Evolutionary conservation across 768 basidiomycete genomes (phyloP).

Genomic region (Vararia minispora): DNA sequence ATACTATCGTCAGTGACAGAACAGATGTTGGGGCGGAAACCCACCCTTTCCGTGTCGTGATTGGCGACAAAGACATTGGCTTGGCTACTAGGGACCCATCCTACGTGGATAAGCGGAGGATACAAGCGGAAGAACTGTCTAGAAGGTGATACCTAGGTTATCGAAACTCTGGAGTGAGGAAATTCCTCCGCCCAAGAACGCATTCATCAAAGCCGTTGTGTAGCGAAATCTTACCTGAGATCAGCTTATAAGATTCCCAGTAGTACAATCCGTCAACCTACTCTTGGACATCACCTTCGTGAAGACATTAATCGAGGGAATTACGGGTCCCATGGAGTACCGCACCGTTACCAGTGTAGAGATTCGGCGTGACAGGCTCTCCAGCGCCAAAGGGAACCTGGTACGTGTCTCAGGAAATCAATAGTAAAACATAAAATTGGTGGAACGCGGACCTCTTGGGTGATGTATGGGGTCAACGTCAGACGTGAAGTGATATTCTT

Average conservation of each 20-base stretch:
- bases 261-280: slow-evolving; percentile 11
- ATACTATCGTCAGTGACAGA: too few relatives aligned
- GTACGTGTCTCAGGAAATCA: too few relatives aligned
- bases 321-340: background rate
- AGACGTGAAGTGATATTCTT: slow-evolving; percentile 40
- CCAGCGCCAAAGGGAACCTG: slow-evolving; percentile 34
- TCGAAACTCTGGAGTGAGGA: slow-evolving; percentile 41
- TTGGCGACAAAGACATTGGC: slow-evolving; percentile 62
- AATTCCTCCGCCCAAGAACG: slow-evolving; percentile 42
- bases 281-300: slow-evolving; percentile 54
- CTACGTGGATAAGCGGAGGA: slow-evolving; percentile 25
- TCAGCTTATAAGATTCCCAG: too few relatives aligned
- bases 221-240: slow-evolving; percentile 49
- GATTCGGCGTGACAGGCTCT: slow-evolving; percentile 40
- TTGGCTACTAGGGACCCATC: slow-evolving; percentile 41
- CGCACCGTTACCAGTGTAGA: slow-evolving; percentile 42
- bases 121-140: too few relatives aligned
- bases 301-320: background rate
- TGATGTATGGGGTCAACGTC: slow-evolving; percentile 37
- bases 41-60: slow-evolving; percentile 55
- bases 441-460: too few relatives aligned
- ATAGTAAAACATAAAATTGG: too few relatives aligned
- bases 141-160: slow-evolving; percentile 26
- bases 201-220: slow-evolving; percentile 36
- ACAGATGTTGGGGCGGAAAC: too few relatives aligned